Percentiles rank a stretch among this genome's conserved stretches.
Evolutionary conservation across 164 flowering plant genomes (phyloP).

Genomic region (Chloranthus sessilifolius): DNA sequence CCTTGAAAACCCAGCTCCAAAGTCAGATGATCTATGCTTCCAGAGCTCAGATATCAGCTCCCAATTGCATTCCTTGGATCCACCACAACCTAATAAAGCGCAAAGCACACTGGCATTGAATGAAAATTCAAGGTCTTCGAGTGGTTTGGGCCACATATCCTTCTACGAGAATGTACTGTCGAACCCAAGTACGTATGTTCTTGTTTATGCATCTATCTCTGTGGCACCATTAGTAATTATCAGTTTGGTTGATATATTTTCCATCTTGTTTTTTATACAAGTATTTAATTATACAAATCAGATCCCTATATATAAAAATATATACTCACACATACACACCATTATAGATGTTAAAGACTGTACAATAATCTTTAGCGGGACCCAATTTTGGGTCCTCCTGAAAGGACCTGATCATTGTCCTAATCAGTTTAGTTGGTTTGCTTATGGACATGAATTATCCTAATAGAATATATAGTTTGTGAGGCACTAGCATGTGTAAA

Average conservation of each 20-base stretch:
- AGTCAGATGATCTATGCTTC: slow-evolving; percentile 53
- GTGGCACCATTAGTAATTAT: background rate
- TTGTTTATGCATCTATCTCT: background rate
- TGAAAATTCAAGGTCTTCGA: slow-evolving; percentile 32
- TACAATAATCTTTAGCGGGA: too few species aligned
- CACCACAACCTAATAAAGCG: slow-evolving; percentile 26
- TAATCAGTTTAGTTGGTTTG: too few species aligned
- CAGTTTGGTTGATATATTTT: background rate
- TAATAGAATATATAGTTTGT: too few species aligned
- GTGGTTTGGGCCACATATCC: slow-evolving; percentile 34
- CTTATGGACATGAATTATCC: too few species aligned
- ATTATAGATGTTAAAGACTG: too few species aligned
- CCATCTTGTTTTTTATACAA: too few species aligned
- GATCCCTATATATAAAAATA: too few species aligned
- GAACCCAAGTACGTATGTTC: slow-evolving; percentile 31
- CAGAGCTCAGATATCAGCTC: slow-evolving; percentile 57
- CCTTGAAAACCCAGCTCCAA: slow-evolving; percentile 25
- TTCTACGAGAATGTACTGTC: slow-evolving; percentile 45
- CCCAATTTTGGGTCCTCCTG: too few species aligned
- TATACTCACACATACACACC: too few species aligned
- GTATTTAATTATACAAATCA: too few species aligned
- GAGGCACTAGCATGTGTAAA: too few species aligned
- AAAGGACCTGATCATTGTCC: too few species aligned
- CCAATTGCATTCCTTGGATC: slow-evolving; percentile 39
- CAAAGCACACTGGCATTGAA: slow-evolving; percentile 34